Base-by-base conservation (phyloP, 192 early-diverging fungal species). In the Entomortierella beljakovae region DNA sequence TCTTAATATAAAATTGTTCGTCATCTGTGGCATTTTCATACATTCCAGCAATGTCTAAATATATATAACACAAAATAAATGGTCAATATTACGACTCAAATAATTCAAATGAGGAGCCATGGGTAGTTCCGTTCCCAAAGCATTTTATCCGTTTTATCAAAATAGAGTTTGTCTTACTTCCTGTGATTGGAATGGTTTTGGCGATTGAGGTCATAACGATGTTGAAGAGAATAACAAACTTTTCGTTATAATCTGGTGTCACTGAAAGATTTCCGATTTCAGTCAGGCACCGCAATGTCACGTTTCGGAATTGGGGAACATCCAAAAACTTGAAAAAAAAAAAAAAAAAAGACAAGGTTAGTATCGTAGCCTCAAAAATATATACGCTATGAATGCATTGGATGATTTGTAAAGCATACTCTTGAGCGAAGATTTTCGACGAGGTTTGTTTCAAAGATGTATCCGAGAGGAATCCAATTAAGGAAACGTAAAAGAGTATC, bases 391-490 rank as follows among this genome's bases (percentile, higher is more conserved):
- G 7, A 4, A 25, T 29, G 23, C 25, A 26, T 16, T 29, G 6
- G 6, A 3, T 53, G 3, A 26, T 53, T 5, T 26, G 16, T 29
- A 9, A 18, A 8, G 20, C 85, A 64, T 86, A 94, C 93, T 71
- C 94, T 87, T n/a, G 82, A 90, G 56, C 90, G 90, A 57, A 99
- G 83, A 48, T 90, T 92, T 60, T 88, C 89, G 46, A 98, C 96
- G 35, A 99, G 70, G 72, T 94, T 90, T 26, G 92, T 97, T 81
- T 99, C 96, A 80, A 99, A 99, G 63, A 97, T 96, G 76, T 97
- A 99, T n/a, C 96, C 98, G 23, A 97, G 88, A n/a, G 97, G 97
- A 74, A 99, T 95, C 98, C 98, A 99, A 85, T 92, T 94, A 58
- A 99, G 83, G 83, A 97, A 99, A 59, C 93, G 89, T 51, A 97